Conservation (phyloP, 2,329 filamentous ascomycete genomes). For the Colletotrichum brevisporum region DNA sequence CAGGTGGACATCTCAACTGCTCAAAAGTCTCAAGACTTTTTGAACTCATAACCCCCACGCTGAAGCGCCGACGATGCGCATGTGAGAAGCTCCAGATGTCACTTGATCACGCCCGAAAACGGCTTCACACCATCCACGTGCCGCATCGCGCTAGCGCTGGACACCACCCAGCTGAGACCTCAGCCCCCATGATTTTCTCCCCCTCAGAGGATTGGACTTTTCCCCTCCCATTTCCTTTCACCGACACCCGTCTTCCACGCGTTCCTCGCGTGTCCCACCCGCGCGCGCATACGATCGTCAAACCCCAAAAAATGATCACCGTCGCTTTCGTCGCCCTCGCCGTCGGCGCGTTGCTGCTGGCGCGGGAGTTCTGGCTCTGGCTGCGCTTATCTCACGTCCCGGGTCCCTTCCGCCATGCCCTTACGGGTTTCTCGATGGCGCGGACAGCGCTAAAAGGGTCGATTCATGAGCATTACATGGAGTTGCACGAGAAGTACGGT, state of each 20-base stretch:
- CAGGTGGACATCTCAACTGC: too few species aligned
- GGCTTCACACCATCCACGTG: slow-evolving; percentile 20
- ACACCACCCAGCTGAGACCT: slow-evolving; percentile 17
- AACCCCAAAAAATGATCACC: slow-evolving; percentile 13
- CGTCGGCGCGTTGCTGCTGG: slow-evolving; percentile 10
- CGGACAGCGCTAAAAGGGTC: slow-evolving; percentile 27
- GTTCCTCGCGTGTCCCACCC: neutral
- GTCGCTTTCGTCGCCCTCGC: neutral
- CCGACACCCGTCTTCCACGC: neutral
- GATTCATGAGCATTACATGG: slow-evolving; percentile 33
- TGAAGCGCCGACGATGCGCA: neutral
- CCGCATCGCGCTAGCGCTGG: slow-evolving; percentile 22
- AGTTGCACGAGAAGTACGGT: slow-evolving; percentile 35
- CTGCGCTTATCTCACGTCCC: slow-evolving; percentile 51
- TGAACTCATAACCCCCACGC: too few species aligned
- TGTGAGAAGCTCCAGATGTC: slow-evolving; percentile 2
- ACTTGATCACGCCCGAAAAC: slow-evolving; percentile 23
- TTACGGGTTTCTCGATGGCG: slow-evolving; percentile 51
- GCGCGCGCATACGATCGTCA: neutral
- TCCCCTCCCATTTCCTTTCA: neutral
- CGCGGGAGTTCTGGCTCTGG: slow-evolving; percentile 42
- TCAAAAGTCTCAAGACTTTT: too few species aligned
- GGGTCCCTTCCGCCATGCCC: slow-evolving; percentile 48
- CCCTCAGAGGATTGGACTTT: too few species aligned
- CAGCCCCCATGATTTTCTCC: slow-evolving; percentile 18